Percentiles rank a stretch among this genome's conserved stretches.
These are phyloP conservation scores for Trichosporon faecale DNA, from an alignment of 1,284 basidiomycete genomes.

Conservation along the genomic window DNA sequence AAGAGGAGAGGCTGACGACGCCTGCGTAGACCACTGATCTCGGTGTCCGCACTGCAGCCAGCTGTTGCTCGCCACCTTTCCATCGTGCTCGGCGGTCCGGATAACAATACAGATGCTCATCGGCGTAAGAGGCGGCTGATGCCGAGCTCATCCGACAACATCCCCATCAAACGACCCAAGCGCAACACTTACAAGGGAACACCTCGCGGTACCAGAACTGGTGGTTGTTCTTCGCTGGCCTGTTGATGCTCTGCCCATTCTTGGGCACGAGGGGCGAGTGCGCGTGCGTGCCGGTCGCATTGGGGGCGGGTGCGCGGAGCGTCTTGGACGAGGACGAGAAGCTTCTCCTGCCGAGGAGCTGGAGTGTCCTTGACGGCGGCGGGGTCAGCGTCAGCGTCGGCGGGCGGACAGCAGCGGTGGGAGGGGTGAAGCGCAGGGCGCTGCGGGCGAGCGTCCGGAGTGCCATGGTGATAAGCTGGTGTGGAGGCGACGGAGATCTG, in stretches of 20 bases:
- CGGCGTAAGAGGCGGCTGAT: no score
- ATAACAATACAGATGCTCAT: no score
- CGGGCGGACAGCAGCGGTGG: neutral
- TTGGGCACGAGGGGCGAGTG: slow-evolving; percentile 22
- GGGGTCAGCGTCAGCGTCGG: neutral
- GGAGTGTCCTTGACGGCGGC: neutral
- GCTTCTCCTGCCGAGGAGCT: neutral
- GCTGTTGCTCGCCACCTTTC: no score
- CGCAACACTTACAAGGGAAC: slow-evolving; percentile 38
- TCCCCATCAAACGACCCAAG: neutral
- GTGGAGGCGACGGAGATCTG: neutral
- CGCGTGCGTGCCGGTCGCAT: slow-evolving; percentile 4
- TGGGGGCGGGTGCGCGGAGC: slow-evolving; percentile 13
- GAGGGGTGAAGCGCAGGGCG: slow-evolving; percentile 5
- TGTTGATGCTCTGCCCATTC: neutral
- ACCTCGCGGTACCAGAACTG: slow-evolving; percentile 48
- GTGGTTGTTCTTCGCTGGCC: slow-evolving; percentile 20
- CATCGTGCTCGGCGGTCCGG: no score
- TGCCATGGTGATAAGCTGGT: neutral
- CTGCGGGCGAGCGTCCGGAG: slow-evolving; percentile 1
- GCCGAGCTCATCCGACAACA: no score
- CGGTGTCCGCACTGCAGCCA: no score
- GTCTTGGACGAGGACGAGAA: neutral
- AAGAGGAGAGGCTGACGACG: no score
- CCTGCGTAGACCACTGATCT: no score